A percentile compares a stretch with the other conserved stretches of the same genome.
These are phyloP conservation scores for Scheffersomyces lignicola DNA, from an alignment of 1,139 yeast species.

Conservation along the genomic window DNA sequence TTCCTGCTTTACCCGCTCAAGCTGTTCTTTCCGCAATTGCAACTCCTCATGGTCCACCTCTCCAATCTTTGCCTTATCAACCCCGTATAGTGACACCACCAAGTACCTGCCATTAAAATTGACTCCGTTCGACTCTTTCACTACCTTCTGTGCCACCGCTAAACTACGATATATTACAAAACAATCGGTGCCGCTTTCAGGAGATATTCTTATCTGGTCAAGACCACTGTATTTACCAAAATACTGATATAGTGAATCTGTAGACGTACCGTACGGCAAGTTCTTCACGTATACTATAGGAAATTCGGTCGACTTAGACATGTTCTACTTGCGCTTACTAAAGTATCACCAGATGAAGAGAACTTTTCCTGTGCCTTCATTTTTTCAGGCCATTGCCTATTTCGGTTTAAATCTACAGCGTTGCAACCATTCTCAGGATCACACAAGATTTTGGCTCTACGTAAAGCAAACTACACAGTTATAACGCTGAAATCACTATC, in stretches of 20 bases:
- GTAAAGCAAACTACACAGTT: too few species aligned
- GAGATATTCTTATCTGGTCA: constrained; percentile 53
- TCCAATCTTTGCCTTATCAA: constrained; percentile 33
- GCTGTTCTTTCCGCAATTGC: constrained; percentile 10
- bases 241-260: constrained; percentile 50
- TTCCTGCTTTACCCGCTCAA: constrained; percentile 9
- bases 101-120: constrained; percentile 61
- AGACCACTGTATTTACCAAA: constrained; percentile 61
- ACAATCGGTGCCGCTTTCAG: constrained; percentile 36
- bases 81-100: constrained; percentile 48
- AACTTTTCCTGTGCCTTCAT: too few species aligned
- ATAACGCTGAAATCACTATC: too few species aligned
- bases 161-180: constrained; percentile 55
- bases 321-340: too few species aligned
- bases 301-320: constrained; percentile 19
- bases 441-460: too few species aligned
- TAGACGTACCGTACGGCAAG: constrained; percentile 53
- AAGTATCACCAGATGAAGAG: too few species aligned
- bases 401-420: too few species aligned
- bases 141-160: constrained; percentile 50
- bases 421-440: too few species aligned
- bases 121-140: constrained; percentile 57
- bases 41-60: constrained; percentile 21
- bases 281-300: constrained; percentile 61
- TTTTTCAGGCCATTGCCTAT: too few species aligned